A percentile compares a stretch with the other conserved stretches of the same genome.
Conservation (phyloP, 345 rosid genomes). For the Combretum micranthum region DNA sequence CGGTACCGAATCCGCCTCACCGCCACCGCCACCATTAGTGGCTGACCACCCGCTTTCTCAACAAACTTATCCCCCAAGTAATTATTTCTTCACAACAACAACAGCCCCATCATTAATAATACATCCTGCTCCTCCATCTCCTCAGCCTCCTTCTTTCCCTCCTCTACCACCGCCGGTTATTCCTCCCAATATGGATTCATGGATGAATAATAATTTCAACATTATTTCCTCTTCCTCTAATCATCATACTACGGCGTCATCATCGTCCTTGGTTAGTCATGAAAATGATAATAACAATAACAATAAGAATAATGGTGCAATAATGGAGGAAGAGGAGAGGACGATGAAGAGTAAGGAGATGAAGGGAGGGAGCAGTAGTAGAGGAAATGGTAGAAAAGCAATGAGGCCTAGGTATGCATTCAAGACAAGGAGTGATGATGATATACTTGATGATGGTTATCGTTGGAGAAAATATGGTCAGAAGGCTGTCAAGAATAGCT, state of each 20-base stretch:
- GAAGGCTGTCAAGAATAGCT: conserved; percentile 58
- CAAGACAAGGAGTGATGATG: conserved; percentile 58
- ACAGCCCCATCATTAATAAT: too few species aligned
- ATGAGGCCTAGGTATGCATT: conserved; percentile 50
- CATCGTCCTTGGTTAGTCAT: too few species aligned
- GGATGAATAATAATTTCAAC: too few species aligned
- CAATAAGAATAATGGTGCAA: background rate
- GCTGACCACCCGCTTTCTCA: too few species aligned
- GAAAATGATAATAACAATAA: background rate
- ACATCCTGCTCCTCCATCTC: too few species aligned
- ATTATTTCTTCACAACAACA: too few species aligned
- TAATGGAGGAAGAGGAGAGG: conserved; percentile 15
- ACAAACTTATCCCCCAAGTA: too few species aligned
- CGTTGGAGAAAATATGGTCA: conserved; percentile 77
- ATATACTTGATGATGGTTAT: conserved; percentile 71
- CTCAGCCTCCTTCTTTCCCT: background rate
- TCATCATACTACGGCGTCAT: too few species aligned
- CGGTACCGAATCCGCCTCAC: too few species aligned
- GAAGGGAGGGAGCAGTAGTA: conserved; percentile 24
- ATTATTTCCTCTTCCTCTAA: too few species aligned
- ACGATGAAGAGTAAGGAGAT: conserved; percentile 15
- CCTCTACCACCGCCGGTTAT: background rate
- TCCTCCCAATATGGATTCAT: too few species aligned
- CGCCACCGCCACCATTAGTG: too few species aligned
- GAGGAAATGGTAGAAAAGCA: conserved; percentile 19